Conservation (phyloP, 2,329 filamentous ascomycete genomes). For the Colletotrichum lupini region DNA sequence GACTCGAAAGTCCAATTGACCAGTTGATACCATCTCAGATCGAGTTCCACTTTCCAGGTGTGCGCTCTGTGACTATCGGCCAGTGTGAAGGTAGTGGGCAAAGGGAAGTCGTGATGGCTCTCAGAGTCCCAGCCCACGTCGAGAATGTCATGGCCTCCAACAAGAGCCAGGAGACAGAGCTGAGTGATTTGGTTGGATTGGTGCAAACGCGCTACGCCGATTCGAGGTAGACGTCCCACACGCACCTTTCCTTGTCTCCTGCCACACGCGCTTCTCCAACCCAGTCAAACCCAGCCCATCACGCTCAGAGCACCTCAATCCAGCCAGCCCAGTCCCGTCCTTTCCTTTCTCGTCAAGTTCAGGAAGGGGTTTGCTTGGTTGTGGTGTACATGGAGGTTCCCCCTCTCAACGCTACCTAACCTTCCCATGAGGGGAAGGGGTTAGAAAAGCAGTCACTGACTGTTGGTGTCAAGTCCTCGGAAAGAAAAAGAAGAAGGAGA, state of each 20-base stretch:
- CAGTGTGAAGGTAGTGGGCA: not conserved
- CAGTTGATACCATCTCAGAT: not conserved
- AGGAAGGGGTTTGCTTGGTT: not conserved
- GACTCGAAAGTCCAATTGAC: not conserved
- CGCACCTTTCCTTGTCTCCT: not conserved
- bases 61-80: not conserved
- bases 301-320: slow-evolving; percentile 1
- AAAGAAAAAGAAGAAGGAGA: too few species aligned
- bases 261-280: not conserved
- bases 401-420: not conserved
- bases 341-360: slow-evolving; percentile 4
- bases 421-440: too few species aligned
- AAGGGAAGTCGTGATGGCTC: not conserved
- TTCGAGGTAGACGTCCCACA: not conserved
- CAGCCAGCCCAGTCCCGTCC: not conserved
- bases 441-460: too few species aligned
- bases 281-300: not conserved
- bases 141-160: not conserved
- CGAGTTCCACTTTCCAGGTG: not conserved
- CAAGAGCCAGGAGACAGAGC: not conserved
- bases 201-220: not conserved
- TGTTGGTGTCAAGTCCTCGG: too few species aligned
- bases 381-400: not conserved
- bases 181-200: not conserved
- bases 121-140: not conserved